Conservation (phyloP, 202 grass and related monocot species). For the Sporobolus alterniflorus region DNA sequence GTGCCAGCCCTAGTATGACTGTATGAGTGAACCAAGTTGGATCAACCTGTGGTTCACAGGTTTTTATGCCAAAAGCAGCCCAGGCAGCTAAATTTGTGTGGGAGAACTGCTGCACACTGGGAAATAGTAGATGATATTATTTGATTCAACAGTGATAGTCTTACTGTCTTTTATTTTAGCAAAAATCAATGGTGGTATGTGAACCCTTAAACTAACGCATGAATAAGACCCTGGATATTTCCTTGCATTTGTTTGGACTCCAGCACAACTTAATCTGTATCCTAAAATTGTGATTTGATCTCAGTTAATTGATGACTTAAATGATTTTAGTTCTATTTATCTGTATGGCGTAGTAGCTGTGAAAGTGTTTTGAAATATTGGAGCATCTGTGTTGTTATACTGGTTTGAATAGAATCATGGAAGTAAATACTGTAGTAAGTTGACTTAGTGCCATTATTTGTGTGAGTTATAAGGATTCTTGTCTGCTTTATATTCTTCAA, state of each 20-base stretch:
- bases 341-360: slow-evolving; percentile 5
- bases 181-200: neutral
- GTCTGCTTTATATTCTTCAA: neutral
- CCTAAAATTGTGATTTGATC: neutral
- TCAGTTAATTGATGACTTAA: neutral
- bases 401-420: neutral
- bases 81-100: neutral
- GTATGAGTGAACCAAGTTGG: neutral
- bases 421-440: neutral
- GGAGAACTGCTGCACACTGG: neutral
- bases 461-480: neutral
- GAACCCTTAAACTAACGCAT: neutral
- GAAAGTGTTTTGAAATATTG: neutral
- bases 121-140: neutral
- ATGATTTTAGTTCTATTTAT: neutral
- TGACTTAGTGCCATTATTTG: neutral
- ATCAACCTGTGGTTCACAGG: neutral
- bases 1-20: neutral
- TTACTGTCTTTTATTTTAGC: neutral
- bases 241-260: neutral
- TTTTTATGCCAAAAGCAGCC: neutral
- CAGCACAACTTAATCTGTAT: neutral
- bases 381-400: neutral
- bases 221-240: neutral
- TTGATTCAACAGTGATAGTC: neutral